Percentiles rank a stretch among this genome's conserved stretches.
Evolutionary conservation across 2,329 filamentous ascomycete genomes (phyloP).

Genomic region (Mollisia scopiformis): DNA sequence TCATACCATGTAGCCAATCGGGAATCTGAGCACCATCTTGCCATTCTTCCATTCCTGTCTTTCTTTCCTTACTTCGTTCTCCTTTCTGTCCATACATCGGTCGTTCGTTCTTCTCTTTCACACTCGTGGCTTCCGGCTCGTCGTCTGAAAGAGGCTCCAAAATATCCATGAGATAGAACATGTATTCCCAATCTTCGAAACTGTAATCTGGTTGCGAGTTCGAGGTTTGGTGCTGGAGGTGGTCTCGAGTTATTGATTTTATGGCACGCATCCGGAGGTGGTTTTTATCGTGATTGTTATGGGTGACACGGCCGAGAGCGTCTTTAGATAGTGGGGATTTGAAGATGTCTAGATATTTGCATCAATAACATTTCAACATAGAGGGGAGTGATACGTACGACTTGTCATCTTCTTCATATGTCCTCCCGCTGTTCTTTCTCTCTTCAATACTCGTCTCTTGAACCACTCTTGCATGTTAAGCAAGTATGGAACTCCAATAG

Average conservation of each 20-base stretch:
- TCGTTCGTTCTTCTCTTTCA: not conserved
- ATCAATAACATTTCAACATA: not conserved
- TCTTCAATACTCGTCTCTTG: not conserved
- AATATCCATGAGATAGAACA: slow-evolving; percentile 14
- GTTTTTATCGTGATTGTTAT: slow-evolving; percentile 15
- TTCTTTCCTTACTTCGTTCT: not conserved
- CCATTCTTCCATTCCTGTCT: slow-evolving; percentile 4
- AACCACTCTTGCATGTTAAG: not conserved
- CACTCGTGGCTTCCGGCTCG: not conserved
- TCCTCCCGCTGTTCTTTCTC: not conserved
- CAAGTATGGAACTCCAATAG: slow-evolving; percentile 5
- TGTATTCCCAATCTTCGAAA: slow-evolving; percentile 19
- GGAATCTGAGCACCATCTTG: not conserved
- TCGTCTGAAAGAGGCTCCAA: not conserved
- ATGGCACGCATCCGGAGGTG: slow-evolving; percentile 13
- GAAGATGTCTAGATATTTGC: not conserved
- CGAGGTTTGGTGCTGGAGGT: not conserved
- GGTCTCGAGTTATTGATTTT: slow-evolving; percentile 4
- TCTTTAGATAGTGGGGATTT: not conserved
- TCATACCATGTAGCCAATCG: slow-evolving; percentile 13
- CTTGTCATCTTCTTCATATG: not conserved
- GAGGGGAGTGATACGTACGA: not conserved
- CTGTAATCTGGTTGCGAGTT: not conserved
- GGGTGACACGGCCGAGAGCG: too few relatives aligned
- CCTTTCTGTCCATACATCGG: not conserved